Percentiles rank a stretch among this genome's conserved stretches.
Evolutionary conservation across 2,329 filamentous ascomycete genomes (phyloP).

Genomic region (Aspergillaceae sp.): DNA sequence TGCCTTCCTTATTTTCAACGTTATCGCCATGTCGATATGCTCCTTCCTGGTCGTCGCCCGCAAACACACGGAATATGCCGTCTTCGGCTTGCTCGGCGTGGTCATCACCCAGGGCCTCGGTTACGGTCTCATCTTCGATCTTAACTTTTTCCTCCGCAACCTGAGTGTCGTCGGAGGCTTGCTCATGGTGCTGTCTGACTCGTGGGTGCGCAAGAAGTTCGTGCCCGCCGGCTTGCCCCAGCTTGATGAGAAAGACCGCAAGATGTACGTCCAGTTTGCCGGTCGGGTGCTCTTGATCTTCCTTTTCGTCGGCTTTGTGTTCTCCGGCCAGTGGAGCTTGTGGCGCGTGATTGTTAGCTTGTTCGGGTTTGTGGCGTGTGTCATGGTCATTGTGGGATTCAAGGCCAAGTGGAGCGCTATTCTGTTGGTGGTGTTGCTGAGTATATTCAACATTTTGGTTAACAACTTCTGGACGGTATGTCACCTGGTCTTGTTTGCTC

Average conservation of each 20-base stretch:
- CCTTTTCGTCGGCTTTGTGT: conserved; percentile 93
- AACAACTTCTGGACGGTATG: conserved; percentile 99
- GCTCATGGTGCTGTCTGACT: conserved; percentile 96
- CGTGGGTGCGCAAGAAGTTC: conserved; percentile 95
- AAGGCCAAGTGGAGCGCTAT: conserved; percentile 99
- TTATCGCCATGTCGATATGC: conserved; percentile 75
- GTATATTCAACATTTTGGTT: conserved; percentile 91
- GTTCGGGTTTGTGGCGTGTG: conserved; percentile 78
- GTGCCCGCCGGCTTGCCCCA: conserved; percentile 88
- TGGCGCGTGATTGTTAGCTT: conserved; percentile 78
- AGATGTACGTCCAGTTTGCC: conserved; percentile 99
- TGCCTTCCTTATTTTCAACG: conserved; percentile 83
- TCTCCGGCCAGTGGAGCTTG: conserved; percentile 85
- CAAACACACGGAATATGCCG: conserved; percentile 88
- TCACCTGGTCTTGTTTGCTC: conserved; percentile 11
- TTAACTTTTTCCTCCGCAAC: conserved; percentile 99
- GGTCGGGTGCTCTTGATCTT: conserved; percentile 94
- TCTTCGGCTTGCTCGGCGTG: conserved; percentile 79
- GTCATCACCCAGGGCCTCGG: conserved; percentile 90
- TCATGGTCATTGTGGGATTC: conserved; percentile 99
- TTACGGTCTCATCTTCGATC: conserved; percentile 95
- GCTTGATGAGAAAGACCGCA: conserved; percentile 97
- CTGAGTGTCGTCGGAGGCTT: conserved; percentile 94
- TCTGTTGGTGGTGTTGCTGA: conserved; percentile 87
- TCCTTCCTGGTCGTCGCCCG: conserved; percentile 82